Evolutionary conservation across 2,329 filamentous ascomycete genomes (phyloP), one percentile per base, ranked within the genome.

Genomic region (Sclerotinia trifoliorum): DNA sequence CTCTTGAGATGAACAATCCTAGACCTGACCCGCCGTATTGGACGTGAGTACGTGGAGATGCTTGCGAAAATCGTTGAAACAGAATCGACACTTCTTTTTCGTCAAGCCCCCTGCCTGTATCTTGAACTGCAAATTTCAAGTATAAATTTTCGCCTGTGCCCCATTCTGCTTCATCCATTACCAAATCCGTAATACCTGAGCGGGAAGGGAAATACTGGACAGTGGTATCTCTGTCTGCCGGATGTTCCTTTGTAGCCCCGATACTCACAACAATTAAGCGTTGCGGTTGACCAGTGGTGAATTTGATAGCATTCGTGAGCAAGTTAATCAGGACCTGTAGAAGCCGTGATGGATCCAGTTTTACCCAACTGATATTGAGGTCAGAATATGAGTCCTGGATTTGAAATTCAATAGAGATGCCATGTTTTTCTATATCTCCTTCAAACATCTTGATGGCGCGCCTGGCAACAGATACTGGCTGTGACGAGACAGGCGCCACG

Each of bases 301-400:
- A 95, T 75, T 94, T 94, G 76, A 95, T 88, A 0, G 91, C 90
- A 74, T 94, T 94, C 5, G 90, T 92, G 7, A 91, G 86, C 1
- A 95, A 82, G 73, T 94, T 95, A 76, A 95, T 93, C 10, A 94
- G 81, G 1, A 94, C 90, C 77, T 95, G 92, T 57, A 92, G 84
- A 64, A 94, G 87, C 44, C 91, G 84, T 13, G 90, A 92, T 8
- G 91, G 91, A 75, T 94, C 91, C 52, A 94, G 81, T 71, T 85
- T 90, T 52, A 90, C 88, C 88, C 89, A 92, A 70, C 90, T 86
- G 44, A 93, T 81, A 3, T 82, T 83, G 58, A 93, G 79, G 21
- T 85, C 81, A 19, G 85, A 81, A 76, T 90, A 92, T 0, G 88
- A 88, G 56, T 88, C 83, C 72, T 91, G 88, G 52, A 93, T 84